Conservation (phyloP, 1,139 yeast genomes). For the Waltiozyma sp. region DNA sequence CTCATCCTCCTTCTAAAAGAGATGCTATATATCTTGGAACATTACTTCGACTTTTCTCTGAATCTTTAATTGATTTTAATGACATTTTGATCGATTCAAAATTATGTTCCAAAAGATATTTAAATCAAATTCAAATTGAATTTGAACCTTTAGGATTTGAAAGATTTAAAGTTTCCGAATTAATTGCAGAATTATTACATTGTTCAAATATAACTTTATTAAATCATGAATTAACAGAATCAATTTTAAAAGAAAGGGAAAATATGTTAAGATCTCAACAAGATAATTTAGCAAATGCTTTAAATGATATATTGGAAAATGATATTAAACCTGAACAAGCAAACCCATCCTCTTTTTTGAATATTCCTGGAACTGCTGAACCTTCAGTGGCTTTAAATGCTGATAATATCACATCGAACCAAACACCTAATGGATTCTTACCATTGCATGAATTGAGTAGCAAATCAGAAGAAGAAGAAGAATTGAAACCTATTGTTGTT, state of each 20-base stretch:
- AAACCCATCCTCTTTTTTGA: neutral
- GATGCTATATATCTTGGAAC: slow-evolving; percentile 52
- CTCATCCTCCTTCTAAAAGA: slow-evolving; percentile 87
- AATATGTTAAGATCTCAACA: slow-evolving; percentile 34
- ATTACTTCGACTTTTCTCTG: slow-evolving; percentile 24
- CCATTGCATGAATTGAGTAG: slow-evolving; percentile 2
- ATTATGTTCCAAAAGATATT: slow-evolving; percentile 12
- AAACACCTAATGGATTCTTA: neutral
- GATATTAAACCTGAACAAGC: no score
- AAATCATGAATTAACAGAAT: slow-evolving; percentile 76
- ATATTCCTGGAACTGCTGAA: slow-evolving; percentile 11
- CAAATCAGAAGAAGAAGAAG: slow-evolving; percentile 5
- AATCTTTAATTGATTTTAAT: slow-evolving; percentile 32
- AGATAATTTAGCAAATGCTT: slow-evolving; percentile 15
- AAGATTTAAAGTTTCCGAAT: slow-evolving; percentile 89
- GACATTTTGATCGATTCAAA: slow-evolving; percentile 28
- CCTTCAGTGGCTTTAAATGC: slow-evolving; percentile 19
- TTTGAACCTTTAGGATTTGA: slow-evolving; percentile 93
- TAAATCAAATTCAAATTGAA: slow-evolving; percentile 25
- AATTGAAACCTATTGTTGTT: slow-evolving; percentile 33
- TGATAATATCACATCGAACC: slow-evolving; percentile 12
- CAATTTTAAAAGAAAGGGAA: slow-evolving; percentile 69
- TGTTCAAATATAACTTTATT: slow-evolving; percentile 93
- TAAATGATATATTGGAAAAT: slow-evolving; percentile 14
- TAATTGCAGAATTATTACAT: slow-evolving; percentile 87